phyloP scores from a whole-genome alignment of 345 rosid genomes.

The Zanthoxylum bungeanum region DNA sequence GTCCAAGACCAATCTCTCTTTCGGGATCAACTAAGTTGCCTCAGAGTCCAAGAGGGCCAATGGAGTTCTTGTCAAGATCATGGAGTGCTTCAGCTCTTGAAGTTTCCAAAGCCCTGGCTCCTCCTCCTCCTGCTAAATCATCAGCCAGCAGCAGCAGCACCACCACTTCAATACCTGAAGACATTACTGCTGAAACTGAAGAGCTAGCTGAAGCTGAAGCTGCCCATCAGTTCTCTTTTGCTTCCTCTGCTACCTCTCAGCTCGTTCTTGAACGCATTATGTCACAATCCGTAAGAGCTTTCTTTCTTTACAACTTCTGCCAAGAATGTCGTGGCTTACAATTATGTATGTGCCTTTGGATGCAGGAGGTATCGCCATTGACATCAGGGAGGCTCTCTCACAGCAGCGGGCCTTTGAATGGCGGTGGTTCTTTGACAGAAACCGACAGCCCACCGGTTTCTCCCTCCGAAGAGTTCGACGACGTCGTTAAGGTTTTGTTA shows the following conservation, averaged over 20 bases:
- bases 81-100: slow-evolving; percentile 85
- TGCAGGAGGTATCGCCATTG: slow-evolving; percentile 89
- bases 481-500: slow-evolving; percentile 83
- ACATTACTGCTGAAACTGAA: slow-evolving; percentile 29
- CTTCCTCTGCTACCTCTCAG: slow-evolving; percentile 80
- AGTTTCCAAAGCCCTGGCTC: slow-evolving; percentile 68
- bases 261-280: slow-evolving; percentile 93
- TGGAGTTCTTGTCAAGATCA: slow-evolving; percentile 92
- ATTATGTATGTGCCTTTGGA: neutral
- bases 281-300: slow-evolving; percentile 73
- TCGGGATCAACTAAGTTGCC: slow-evolving; percentile 50
- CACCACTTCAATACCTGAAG: slow-evolving; percentile 65
- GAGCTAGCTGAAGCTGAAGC: slow-evolving; percentile 23
- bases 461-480: slow-evolving; percentile 87
- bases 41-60: slow-evolving; percentile 81
- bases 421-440: slow-evolving; percentile 48
- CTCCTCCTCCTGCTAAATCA: slow-evolving; percentile 23
- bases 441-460: slow-evolving; percentile 82
- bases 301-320: neutral
- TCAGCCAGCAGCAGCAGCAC: slow-evolving; percentile 32
- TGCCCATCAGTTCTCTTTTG: slow-evolving; percentile 53
- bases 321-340: neutral
- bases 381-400: slow-evolving; percentile 95
- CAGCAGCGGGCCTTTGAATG: slow-evolving; percentile 83
- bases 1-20: slow-evolving; percentile 22